Base-by-base conservation (phyloP, 202 grass and related monocot species). In the Carex arenaria region DNA sequence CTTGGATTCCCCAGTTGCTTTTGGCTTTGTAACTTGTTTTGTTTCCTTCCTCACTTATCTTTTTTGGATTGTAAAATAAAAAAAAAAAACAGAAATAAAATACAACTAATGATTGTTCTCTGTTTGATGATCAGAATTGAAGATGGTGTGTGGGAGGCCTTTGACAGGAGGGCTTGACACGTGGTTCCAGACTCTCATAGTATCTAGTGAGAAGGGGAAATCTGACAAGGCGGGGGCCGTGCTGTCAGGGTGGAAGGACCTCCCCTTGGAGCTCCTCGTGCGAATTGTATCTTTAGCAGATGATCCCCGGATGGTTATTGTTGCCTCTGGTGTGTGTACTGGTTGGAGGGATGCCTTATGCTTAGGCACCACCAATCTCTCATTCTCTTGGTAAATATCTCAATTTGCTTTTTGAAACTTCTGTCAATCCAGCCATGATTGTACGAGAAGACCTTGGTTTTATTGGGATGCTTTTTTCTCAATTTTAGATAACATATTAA, bases 241-340 rank as follows among this genome's bases (percentile, higher is more conserved):
- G 30, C 89, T 99, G 69, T 71, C 80, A 8, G 86, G 85, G 43
- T 99, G 96, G 96, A 99, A 99, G 71, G 96, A 99, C 81, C 93
- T 99, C 52, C 96, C 96, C 30, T 85, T 93, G 89, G 96, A 99
- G 81, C 86, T 99, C 13, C 84, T 99, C 10, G 75, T 95, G 83
- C 55, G 91, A 72, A 92, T 99, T 55, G 82, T 90, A 43, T 92
- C 86, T 10, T 47, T 92, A 4, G 64, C 84, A 10, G 96, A 89
- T 53, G 93, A 95, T 72, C 86, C 94, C 10, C 84, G 83, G 65
- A 92, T 86, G 59, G 61, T 90, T 11, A 90, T 95, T 55, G 91
- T 92, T 3, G 93, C 89, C 61, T 94, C 88, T 2, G 89, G 91
- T 82, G 96, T 99, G 57, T 99, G 96, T 87, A 94, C 88, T 2